Evolutionary conservation across 176 grass and related monocot genomes (phyloP), one percentile per base, ranked within the genome.

Genomic region (Hordeum marinum): DNA sequence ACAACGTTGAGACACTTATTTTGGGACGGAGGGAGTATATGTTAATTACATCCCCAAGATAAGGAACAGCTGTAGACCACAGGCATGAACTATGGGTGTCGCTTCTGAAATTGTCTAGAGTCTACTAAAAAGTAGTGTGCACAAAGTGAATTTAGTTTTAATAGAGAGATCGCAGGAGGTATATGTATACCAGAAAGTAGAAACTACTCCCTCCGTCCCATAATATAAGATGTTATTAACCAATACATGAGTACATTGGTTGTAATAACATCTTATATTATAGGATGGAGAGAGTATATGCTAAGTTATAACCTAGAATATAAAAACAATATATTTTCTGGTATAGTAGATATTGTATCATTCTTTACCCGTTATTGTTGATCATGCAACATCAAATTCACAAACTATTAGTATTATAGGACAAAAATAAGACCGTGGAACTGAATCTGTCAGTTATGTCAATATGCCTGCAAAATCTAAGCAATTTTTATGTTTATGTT

Each of bases 11-110:
- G 29, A 29, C 29, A 29, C 29, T 29, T 29, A 29, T 29, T 29
- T 29, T 29, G 29, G 29, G 29, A 29, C 29, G 29, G 29, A 29
- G 29, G 29, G 29, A 57, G 57, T 62, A 72, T 83, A 59, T 67
- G 80, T 18, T 80, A 62, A 27, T 63, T 86, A 67, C 60, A n/a
- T 61, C 17, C 9, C 52, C 21, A 84, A 72, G 67, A 77, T 50
- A 50, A 50, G 46, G 46, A 35, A 85, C 27, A 71, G 35, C 37
- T 40, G 67, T 23, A 36, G 37, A 80, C 12, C 40, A 73, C 58
- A 90, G 60, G 37, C 46, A 31, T 18, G 46, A 50, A 14, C 46
- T 50, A 50, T 50, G 46, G 45, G 46, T 50, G 14, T 50, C 46
- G 6, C 46, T 50, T 50, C 46, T 50, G 46, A 50, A 50, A 50